Evolutionary conservation across 257 asterid genomes (phyloP), one percentile per base, ranked within the genome.

Genomic region (Solanum chmielewskii): DNA sequence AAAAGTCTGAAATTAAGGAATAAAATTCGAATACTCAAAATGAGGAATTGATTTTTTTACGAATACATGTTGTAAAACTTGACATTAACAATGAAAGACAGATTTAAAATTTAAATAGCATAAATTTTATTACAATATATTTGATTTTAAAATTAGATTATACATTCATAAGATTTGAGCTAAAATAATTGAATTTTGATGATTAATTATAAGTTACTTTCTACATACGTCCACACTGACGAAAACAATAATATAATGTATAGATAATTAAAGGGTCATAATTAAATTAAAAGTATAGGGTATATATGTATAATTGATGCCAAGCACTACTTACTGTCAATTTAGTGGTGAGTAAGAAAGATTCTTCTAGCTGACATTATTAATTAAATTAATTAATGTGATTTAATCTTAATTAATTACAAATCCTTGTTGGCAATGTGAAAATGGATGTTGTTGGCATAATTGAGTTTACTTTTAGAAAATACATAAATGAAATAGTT

Each of bases 281-380:
- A 70, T 31, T 70, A 16, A 86, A 47, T 31, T 31, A 31, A 86
- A 45, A 39, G 69, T 49, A 33, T 49, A 81, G 29, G 85, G 85
- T 74, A 37, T 14, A 81, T 41, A 29, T 12, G 39, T 16, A 49
- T 49, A 81, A 81, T 81, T 81, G 85, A 81, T 81, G 85, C 42
- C 85, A 81, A 81, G 85, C 69, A 81, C 85, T 29, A 81, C 85
- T 81, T 81, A 81, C 69, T 81, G 85, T 29, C 69, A 81, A 81
- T 29, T 81, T 81, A 49, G 39, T 81, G 68, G 69, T 31, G 42
- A 81, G 29, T 47, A 81, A 81, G 45, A 81, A 81, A 81, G 69
- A 81, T 81, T 49, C 85, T 81, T 81, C 45, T 27, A 45, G 41
- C 27, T 29, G 42, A 80, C 84, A 45, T 80, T 80, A 80, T 80